Conservation (phyloP, 2,329 filamentous ascomycete genomes). For the Aspergillus vadensis region DNA sequence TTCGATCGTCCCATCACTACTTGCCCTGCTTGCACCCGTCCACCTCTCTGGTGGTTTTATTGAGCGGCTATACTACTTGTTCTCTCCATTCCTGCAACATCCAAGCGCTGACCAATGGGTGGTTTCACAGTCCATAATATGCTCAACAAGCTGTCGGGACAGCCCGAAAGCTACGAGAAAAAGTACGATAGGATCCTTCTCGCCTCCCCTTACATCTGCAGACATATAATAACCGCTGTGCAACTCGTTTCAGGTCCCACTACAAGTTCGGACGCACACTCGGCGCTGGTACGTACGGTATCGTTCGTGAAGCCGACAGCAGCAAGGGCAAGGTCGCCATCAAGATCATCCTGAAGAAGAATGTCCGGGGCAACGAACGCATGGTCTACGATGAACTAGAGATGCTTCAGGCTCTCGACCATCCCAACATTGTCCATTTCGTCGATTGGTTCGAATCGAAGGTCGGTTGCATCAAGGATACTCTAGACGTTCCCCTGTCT, state of each 20-base stretch:
- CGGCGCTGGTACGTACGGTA: slow-evolving; percentile 96
- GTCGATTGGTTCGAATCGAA: slow-evolving; percentile 99
- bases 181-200: slow-evolving; percentile 62
- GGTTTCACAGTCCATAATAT: slow-evolving; percentile 71
- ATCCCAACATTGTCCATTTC: slow-evolving; percentile 95
- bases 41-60: background rate
- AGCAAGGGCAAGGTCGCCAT: slow-evolving; percentile 81
- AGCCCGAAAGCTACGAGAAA: slow-evolving; percentile 98
- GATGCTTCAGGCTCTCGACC: slow-evolving; percentile 86
- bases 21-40: background rate
- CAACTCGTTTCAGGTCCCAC: slow-evolving; percentile 62
- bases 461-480: slow-evolving; percentile 54
- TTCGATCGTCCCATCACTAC: background rate
- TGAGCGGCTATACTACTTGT: background rate
- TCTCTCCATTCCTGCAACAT: background rate
- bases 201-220: slow-evolving; percentile 9
- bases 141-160: slow-evolving; percentile 93
- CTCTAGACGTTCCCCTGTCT: background rate
- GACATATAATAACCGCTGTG: slow-evolving; percentile 14
- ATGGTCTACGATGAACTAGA: slow-evolving; percentile 98
- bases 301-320: slow-evolving; percentile 91
- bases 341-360: slow-evolving; percentile 99
- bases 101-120: slow-evolving; percentile 4
- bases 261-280: slow-evolving; percentile 93
- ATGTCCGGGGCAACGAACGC: slow-evolving; percentile 94